A percentile compares a stretch with the other conserved stretches of the same genome.
These are phyloP conservation scores for Auricularia sp. DNA, from an alignment of 768 basidiomycete species.

Conservation along the genomic window DNA sequence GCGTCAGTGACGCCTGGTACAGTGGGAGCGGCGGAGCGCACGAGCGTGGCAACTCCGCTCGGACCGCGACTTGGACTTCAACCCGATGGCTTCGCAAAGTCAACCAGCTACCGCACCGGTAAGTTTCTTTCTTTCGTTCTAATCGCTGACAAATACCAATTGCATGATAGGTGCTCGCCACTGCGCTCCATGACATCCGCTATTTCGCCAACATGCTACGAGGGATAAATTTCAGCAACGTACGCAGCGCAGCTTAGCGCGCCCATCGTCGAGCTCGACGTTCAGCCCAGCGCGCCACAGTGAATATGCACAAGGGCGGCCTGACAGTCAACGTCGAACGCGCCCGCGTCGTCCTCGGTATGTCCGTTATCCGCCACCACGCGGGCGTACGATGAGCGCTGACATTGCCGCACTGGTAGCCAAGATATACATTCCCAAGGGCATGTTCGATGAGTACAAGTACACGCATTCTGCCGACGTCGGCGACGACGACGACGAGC, in stretches of 20 bases:
- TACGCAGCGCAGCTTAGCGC: slow-evolving; percentile 19
- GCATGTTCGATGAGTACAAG: slow-evolving; percentile 70
- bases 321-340: slow-evolving; percentile 79
- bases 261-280: neutral
- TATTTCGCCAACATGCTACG: slow-evolving; percentile 69
- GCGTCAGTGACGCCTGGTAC: too few species aligned
- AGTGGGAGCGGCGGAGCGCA: too few species aligned
- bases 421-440: slow-evolving; percentile 69
- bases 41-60: too few species aligned
- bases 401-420: slow-evolving; percentile 32
- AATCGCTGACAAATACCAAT: neutral
- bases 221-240: slow-evolving; percentile 73
- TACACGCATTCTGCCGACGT: slow-evolving; percentile 34
- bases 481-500: slow-evolving; percentile 21
- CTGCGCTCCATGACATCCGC: slow-evolving; percentile 72
- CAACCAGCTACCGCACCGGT: neutral
- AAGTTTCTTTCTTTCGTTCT: neutral
- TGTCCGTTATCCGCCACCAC: slow-evolving; percentile 11
- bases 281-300: slow-evolving; percentile 41
- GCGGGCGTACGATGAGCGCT: neutral
- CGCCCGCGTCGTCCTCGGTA: slow-evolving; percentile 69
- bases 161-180: slow-evolving; percentile 43
- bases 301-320: slow-evolving; percentile 60
- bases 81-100: too few species aligned
- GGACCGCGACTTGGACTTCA: too few species aligned